Evolutionary conservation across 352 stramenopile genomes (phyloP), one percentile per base, ranked within the genome.

Genomic region (Phytophthora tubulina): DNA sequence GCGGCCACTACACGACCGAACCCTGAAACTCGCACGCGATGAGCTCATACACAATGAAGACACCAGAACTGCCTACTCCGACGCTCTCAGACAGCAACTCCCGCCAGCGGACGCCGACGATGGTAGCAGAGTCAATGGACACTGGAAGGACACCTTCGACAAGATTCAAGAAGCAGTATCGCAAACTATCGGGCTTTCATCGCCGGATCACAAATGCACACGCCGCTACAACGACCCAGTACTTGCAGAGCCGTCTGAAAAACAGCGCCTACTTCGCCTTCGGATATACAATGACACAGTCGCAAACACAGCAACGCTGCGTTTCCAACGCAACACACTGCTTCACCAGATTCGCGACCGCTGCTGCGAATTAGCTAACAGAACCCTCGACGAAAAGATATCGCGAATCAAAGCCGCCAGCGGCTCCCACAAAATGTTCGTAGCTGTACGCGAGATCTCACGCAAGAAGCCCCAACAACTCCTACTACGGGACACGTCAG

Each of bases 211-310:
- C 21, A 27, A 27, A 27, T 27, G 21, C 21, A 27, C 21, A 27
- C 21, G 21, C 21, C 21, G 21, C 21, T 27, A 27, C 21, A 27
- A 27, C 21, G 21, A 27, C 21, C 21, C 21, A 27, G 21, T 27
- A 27, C 21, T 27, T 27, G 21, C 21, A 27, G 21, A 27, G 21
- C 21, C 21, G 21, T 27, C 21, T 27, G 21, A 54, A 45, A 11
- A 13, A 6, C 50, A 57, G 13, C 32, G 32, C 31, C 3, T 14
- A 10, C 14, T 50, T 7, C n/a, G 36, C 0, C 52, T 60, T 11
- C n/a, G 35, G 2, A 60, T 49, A 15, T 60, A 49, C 52, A 60
- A 60, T 2, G n/a, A 49, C 35, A 49, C 14, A 4, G 17, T 15
- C 2, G 21, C 52, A 1, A 49, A 60, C 21, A 36, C 21, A 6